Evolutionary conservation across 2,329 filamentous ascomycete genomes (phyloP), one percentile per base, ranked within the genome.

Genomic region (Stachybotrys chartarum): DNA sequence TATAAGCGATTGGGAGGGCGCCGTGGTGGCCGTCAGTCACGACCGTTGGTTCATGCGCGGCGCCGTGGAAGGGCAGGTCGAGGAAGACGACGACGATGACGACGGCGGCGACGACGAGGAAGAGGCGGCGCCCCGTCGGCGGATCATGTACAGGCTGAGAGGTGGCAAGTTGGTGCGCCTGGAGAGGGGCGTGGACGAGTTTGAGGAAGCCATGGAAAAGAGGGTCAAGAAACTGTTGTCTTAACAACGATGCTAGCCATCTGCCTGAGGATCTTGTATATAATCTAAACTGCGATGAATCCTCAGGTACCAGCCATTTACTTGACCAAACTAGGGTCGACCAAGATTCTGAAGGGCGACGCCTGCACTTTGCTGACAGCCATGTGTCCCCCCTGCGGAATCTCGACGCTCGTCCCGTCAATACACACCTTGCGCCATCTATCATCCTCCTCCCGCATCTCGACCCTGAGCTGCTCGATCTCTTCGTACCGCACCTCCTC

Each of bases 381-480:
- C 70, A 96, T 82, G 78, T 83, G 86, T 0, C 91, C 91, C 2
- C 80, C 84, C 53, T 77, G 69, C 18, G 88, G 86, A 1, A 96
- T 74, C 56, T 83, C 80, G 3, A 97, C 83, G 63, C 96, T 95
- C 54, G 87, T 91, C 3, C 93, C 93, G 70, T 97, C 93, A n/a
- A 97, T 78, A 68, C 93, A 97, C 14, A 96, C 81, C 65, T 92
- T 84, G 58, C 93, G 79, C 91, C 91, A 97, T 53, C 84, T 76
- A 50, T 75, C 76, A n/a, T 90, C 84, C 16, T 81, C 75, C 64
- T 94, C 89, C 1, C 75, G 59, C 42, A 90, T 84, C 16, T 81
- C 78, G 50, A 97, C 83, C 56, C 73, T 77, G 17, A 96, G 61
- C 53, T 81, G 81, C 2, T 87, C 81, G 7, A 94, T 78, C 54